These are phyloP conservation scores for Halophytophthora batemanensis DNA, from an alignment of 352 stramenopile species.

Conservation along the genomic window DNA sequence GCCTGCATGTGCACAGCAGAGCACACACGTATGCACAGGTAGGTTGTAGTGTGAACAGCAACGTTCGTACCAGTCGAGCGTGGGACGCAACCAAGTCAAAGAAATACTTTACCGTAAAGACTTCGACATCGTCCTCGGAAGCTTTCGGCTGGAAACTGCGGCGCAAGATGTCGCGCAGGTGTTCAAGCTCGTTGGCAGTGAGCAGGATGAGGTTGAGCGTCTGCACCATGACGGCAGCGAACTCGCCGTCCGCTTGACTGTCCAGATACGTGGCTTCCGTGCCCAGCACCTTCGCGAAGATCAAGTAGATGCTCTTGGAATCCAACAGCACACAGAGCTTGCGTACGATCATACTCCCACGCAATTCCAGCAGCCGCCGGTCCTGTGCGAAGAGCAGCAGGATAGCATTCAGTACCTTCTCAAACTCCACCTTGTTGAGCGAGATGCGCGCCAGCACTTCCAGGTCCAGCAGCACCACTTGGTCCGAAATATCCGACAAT, in stretches of 20 bases:
- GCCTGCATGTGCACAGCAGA: conserved; percentile 26
- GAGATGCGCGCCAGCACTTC: conserved; percentile 96
- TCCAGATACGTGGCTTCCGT: conserved; percentile 43
- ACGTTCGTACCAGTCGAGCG: no score
- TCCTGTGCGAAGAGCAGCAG: conserved; percentile 93
- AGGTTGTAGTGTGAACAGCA: no score
- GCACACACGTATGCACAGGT: conserved; percentile 5
- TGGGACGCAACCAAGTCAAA: neutral
- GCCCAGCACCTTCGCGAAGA: conserved; percentile 95
- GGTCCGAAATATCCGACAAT: conserved; percentile 94
- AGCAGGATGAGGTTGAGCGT: conserved; percentile 99
- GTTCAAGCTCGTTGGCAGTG: conserved; percentile 96
- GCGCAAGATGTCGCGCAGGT: conserved; percentile 74
- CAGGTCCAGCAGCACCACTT: conserved; percentile 95
- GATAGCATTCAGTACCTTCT: conserved; percentile 93
- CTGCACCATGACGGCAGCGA: conserved; percentile 98
- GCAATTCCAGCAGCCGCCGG: conserved; percentile 86
- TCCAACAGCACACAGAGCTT: conserved; percentile 98
- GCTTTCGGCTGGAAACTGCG: conserved; percentile 72
- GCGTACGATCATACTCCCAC: conserved; percentile 97
- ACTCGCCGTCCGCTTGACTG: conserved; percentile 87
- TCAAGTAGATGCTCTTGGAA: conserved; percentile 97
- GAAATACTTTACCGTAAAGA: conserved; percentile 57
- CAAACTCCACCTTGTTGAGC: conserved; percentile 90
- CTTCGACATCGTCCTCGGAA: conserved; percentile 71